Percentiles rank a stretch among this genome's conserved stretches.
Conservation (phyloP, 169 alveolate species). For the Plasmodium gaboni region DNA sequence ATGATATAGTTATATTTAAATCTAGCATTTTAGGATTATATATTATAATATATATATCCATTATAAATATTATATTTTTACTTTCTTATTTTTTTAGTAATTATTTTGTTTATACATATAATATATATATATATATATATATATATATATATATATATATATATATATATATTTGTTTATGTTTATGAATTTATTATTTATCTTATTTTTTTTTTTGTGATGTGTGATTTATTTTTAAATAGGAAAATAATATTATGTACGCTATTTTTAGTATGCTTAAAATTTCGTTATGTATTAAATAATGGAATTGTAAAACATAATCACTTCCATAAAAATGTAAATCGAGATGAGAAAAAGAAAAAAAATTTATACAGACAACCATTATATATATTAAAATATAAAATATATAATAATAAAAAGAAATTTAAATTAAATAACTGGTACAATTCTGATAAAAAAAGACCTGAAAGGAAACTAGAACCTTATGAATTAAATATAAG, state of each 20-base stretch:
- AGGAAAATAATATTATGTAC: background rate
- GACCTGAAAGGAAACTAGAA: conserved; percentile 82
- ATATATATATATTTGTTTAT: background rate
- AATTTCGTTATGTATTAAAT: conserved; percentile 5
- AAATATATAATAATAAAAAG: conserved; percentile 7
- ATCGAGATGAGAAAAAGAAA: background rate
- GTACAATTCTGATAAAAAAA: conserved; percentile 9
- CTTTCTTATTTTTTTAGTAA: no score
- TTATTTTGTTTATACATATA: background rate
- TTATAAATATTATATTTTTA: no score
- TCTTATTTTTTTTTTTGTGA: no score
- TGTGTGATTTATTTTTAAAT: background rate
- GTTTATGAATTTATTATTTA: background rate
- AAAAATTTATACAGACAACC: conserved; percentile 11
- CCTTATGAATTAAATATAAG: conserved; percentile 80
- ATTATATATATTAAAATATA: conserved; percentile 13
- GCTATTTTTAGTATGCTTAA: conserved; percentile 7
- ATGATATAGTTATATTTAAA: no score
- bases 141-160: background rate
- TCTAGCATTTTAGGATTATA: no score
- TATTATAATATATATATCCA: no score
- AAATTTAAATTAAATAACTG: conserved; percentile 15
- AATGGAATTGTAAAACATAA: background rate
- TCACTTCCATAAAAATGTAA: background rate
- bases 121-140: background rate